Evolutionary conservation across 306 rosid species (phyloP), one percentile per base, ranked within the genome.

Genomic region (Glycine latifolia): DNA sequence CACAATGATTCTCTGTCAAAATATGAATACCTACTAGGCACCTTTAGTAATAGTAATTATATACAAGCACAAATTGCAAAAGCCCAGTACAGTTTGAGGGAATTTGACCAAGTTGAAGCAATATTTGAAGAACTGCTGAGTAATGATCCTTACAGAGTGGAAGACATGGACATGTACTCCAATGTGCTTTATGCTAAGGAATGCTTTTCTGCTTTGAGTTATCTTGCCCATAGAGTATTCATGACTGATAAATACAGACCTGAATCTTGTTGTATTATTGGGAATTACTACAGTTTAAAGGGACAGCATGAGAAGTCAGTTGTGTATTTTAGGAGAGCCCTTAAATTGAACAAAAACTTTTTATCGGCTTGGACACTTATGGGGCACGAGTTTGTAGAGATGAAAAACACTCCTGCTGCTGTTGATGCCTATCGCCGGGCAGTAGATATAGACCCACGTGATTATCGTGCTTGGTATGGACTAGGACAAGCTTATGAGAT

Each of bases 381-480:
- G 98, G 99, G 99, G 35, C 99, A 96, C 52, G 99, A 96, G 86
- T 96, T 85, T 86, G 94, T 96, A 39, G 99, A 96, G 88, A 96
- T 96, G 99, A 96, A 96, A 87, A 96, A 93, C 84, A 96, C 95
- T 71, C 94, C 98, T 20, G 99, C 99, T 54, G 99, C 99, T 37
- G 92, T 93, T 20, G 98, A 96, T 78, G 99, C 99, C 31, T 93
- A 96, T 86, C 97, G 99, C 37, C 91, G 97, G 17, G 99, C 99
- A 47, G 92, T 96, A 63, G 98, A 91, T 86, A 87, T 96, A 87
- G 93, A 92, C 69, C 76, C 89, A 0, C 87, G 97, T 82, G 99
- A 93, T 88, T 96, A 96, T 87, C 94, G 97, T 78, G 99, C 99
- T 72, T 96, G 99, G 99, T 96, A 96, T 85, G 99, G 99, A 52